Evolutionary conservation across 441 rosid genomes (phyloP).

Genomic region (Croton laevigatus): DNA sequence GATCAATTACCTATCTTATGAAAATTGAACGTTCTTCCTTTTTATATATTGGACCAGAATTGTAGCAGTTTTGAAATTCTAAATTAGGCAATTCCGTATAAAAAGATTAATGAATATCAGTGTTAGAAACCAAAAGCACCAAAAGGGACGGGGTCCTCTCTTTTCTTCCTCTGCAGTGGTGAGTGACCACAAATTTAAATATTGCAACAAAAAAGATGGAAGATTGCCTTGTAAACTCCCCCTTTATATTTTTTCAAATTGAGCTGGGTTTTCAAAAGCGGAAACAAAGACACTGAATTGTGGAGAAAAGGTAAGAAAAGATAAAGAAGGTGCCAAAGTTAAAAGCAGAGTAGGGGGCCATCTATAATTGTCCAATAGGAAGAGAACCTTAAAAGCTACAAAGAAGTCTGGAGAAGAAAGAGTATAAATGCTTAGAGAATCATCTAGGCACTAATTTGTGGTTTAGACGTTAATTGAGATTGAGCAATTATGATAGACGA

Average conservation of each 20-base stretch:
- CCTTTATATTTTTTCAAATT: neutral
- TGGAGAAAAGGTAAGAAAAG: neutral
- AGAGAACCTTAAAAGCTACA: conserved; percentile 11
- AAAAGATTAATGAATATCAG: too few relatives aligned
- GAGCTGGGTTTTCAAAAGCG: neutral
- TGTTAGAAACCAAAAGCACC: too few relatives aligned
- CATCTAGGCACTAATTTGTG: neutral
- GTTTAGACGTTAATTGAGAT: neutral
- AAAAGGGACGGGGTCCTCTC: too few relatives aligned
- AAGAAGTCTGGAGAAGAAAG: neutral
- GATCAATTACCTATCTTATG: too few relatives aligned
- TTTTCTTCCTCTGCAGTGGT: too few relatives aligned
- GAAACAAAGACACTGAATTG: neutral
- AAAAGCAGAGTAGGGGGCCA: neutral
- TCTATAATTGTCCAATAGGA: neutral
- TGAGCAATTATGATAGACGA: neutral
- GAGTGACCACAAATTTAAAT: too few relatives aligned
- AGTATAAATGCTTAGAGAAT: neutral
- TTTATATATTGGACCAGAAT: too few relatives aligned
- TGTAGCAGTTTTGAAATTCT: too few relatives aligned
- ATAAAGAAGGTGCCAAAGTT: conserved; percentile 3
- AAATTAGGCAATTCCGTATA: too few relatives aligned
- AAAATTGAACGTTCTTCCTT: too few relatives aligned
- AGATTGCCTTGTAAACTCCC: neutral
- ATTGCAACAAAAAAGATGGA: neutral